Evolutionary conservation across 495 filamentous ascomycete species (phyloP).

Genomic region (Letharia lupina): DNA sequence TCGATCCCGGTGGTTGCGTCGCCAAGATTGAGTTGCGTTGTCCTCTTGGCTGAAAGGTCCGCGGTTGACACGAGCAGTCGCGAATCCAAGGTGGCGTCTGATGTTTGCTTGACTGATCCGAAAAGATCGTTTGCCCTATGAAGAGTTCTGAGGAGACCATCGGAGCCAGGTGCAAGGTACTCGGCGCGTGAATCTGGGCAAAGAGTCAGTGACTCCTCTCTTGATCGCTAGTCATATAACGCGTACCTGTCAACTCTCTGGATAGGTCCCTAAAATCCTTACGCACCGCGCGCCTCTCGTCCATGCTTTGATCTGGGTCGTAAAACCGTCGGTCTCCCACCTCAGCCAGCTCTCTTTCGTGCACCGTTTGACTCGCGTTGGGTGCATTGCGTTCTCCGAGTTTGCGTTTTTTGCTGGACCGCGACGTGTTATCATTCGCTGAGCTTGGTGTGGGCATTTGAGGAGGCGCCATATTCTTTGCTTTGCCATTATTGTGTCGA

Average conservation of each 20-base stretch:
- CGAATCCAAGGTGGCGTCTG: slow-evolving; percentile 88
- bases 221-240: background rate
- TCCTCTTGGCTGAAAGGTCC: slow-evolving; percentile 69
- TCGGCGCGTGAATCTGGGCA: slow-evolving; percentile 56
- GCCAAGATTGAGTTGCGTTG: slow-evolving; percentile 60
- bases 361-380: slow-evolving; percentile 22
- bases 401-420: slow-evolving; percentile 37
- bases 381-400: slow-evolving; percentile 31
- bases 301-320: slow-evolving; percentile 80
- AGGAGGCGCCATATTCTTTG: slow-evolving; percentile 25
- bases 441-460: slow-evolving; percentile 17
- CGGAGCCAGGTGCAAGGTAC: slow-evolving; percentile 50
- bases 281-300: slow-evolving; percentile 64
- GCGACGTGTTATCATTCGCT: slow-evolving; percentile 13
- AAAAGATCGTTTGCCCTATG: slow-evolving; percentile 55
- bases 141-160: slow-evolving; percentile 54
- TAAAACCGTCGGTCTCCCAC: slow-evolving; percentile 50
- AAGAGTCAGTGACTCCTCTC: slow-evolving; percentile 13
- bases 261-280: slow-evolving; percentile 59
- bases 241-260: slow-evolving; percentile 53
- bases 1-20: slow-evolving; percentile 66
- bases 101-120: slow-evolving; percentile 72
- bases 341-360: slow-evolving; percentile 26
- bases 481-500: slow-evolving; percentile 18
- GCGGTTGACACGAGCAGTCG: slow-evolving; percentile 68